phyloP scores from a whole-genome alignment of 2,329 filamentous ascomycete species.

The Fusarium sp. region DNA sequence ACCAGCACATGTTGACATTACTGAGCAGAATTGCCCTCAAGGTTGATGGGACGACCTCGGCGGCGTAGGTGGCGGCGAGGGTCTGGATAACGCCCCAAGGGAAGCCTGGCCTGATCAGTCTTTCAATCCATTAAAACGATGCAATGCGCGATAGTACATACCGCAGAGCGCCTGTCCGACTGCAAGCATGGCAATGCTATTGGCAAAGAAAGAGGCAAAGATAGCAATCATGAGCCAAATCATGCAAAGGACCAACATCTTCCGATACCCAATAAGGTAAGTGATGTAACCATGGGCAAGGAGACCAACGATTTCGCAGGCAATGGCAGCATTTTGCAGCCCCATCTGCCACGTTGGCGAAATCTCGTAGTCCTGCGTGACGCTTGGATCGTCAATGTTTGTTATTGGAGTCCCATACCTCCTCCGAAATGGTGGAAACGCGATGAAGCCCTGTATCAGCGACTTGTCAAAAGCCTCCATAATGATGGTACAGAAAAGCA shows the following conservation, averaged over 20 bases:
- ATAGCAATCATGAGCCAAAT: conserved; percentile 52
- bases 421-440: conserved; percentile 34
- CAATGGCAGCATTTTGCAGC: conserved; percentile 35
- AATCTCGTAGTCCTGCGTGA: conserved; percentile 51
- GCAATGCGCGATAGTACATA: neutral
- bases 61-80: conserved; percentile 54
- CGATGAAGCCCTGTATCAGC: conserved; percentile 36
- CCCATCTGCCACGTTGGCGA: conserved; percentile 41
- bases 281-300: conserved; percentile 55
- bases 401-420: conserved; percentile 42
- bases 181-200: conserved; percentile 47
- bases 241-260: conserved; percentile 53
- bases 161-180: conserved; percentile 50
- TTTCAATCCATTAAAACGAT: neutral
- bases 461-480: conserved; percentile 43
- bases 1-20: conserved; percentile 57
- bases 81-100: conserved; percentile 53
- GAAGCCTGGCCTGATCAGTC: conserved; percentile 34
- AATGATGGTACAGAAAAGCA: conserved; percentile 41
- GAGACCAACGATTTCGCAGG: conserved; percentile 50
- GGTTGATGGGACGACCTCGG: conserved; percentile 51
- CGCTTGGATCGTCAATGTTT: conserved; percentile 18
- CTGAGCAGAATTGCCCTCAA: conserved; percentile 50
- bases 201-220: conserved; percentile 53
- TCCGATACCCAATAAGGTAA: conserved; percentile 51